Percentiles rank a stretch among this genome's conserved stretches.
Evolutionary conservation across 805 yeast genomes (phyloP).

Genomic region (Saccharomycopsis vini): DNA sequence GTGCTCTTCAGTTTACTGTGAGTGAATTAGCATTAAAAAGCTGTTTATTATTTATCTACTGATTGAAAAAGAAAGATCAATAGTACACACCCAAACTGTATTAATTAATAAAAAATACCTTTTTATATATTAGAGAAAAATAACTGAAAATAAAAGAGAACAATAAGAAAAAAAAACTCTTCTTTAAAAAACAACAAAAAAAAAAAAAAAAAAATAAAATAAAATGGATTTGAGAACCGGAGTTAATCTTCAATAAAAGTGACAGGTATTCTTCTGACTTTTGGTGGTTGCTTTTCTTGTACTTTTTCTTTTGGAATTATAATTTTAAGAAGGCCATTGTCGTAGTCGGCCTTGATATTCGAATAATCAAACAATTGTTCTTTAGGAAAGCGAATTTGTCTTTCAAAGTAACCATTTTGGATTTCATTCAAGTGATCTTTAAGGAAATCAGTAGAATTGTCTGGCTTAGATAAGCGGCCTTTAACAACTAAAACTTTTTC

Average conservation of each 20-base stretch:
- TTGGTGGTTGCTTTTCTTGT: not conserved
- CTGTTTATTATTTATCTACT: too few species aligned
- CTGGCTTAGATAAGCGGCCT: conserved; percentile 33
- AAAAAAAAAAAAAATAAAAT: too few species aligned
- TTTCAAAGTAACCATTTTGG: conserved; percentile 32
- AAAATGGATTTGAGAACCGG: not conserved
- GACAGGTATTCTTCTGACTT: conserved; percentile 4
- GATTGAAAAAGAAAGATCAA: too few species aligned
- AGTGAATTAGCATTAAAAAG: too few species aligned
- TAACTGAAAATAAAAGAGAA: too few species aligned
- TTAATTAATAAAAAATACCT: too few species aligned
- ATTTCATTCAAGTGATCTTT: conserved; percentile 28
- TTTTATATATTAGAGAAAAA: too few species aligned
- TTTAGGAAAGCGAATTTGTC: conserved; percentile 34
- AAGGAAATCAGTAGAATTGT: conserved; percentile 21
- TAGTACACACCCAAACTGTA: too few species aligned
- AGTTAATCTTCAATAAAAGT: not conserved
- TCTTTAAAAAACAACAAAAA: too few species aligned
- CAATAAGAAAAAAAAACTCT: too few species aligned
- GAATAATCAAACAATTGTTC: conserved; percentile 33
- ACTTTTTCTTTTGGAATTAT: conserved; percentile 6
- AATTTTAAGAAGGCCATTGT: conserved; percentile 37
- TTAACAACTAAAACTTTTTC: conserved; percentile 33
- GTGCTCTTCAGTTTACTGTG: too few species aligned
- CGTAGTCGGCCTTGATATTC: conserved; percentile 36